These are phyloP conservation scores for Carpinus viminea DNA, from an alignment of 306 rosid species.

Conservation along the genomic window DNA sequence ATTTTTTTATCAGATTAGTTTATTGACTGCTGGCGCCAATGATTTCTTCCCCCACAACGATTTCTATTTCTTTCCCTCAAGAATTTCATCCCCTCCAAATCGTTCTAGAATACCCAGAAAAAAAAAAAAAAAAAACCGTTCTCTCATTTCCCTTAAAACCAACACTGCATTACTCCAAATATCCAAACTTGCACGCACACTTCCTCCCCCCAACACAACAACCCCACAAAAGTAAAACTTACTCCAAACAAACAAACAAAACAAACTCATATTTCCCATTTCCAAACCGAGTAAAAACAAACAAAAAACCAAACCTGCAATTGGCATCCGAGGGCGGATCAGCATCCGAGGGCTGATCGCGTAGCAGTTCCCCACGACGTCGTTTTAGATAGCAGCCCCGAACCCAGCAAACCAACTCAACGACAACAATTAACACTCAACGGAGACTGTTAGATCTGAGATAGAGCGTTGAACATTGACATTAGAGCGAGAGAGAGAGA, in stretches of 20 bases:
- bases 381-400: background rate
- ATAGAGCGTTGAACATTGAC: slow-evolving; percentile 33
- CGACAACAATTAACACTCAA: no score
- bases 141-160: no score
- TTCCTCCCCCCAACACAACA: background rate
- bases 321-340: slow-evolving; percentile 69
- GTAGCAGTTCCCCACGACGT: slow-evolving; percentile 74
- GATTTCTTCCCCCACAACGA: no score
- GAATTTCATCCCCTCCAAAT: no score
- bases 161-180: background rate
- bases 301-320: slow-evolving; percentile 66
- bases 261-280: background rate
- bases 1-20: no score
- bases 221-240: background rate
- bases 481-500: background rate
- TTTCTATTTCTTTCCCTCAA: no score
- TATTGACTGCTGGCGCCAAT: no score
- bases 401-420: no score
- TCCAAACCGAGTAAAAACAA: background rate
- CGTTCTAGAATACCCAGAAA: no score
- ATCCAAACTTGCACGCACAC: slow-evolving; percentile 17
- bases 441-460: slow-evolving; percentile 66
- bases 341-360: slow-evolving; percentile 68
- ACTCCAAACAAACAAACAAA: background rate
- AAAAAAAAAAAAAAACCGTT: no score